Evolutionary conservation across 1,139 yeast species (phyloP).

Genomic region (Waltiozyma sp.): DNA sequence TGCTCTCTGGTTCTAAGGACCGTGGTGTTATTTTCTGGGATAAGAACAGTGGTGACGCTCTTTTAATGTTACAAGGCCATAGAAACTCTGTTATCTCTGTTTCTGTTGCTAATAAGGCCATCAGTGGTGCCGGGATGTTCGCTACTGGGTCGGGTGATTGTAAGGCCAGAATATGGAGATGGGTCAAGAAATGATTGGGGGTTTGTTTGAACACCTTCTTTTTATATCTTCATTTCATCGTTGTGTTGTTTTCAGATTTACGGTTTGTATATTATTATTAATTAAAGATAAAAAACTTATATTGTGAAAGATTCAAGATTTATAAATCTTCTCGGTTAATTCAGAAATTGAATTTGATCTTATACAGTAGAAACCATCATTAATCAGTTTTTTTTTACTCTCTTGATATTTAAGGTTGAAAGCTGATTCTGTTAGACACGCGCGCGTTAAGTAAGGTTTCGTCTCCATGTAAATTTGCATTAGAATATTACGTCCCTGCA

Average conservation of each 20-base stretch:
- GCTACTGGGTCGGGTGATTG: conserved; percentile 99
- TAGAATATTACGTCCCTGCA: too few species aligned
- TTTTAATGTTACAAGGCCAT: conserved; percentile 94
- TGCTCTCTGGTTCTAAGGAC: conserved; percentile 91
- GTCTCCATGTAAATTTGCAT: too few species aligned
- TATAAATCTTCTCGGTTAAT: too few species aligned
- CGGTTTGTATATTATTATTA: too few species aligned
- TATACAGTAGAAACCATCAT: too few species aligned
- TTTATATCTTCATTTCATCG: background rate
- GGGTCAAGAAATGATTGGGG: conserved; percentile 16
- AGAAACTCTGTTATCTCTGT: conserved; percentile 93
- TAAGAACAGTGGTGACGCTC: conserved; percentile 82
- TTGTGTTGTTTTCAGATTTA: background rate
- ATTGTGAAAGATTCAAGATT: too few species aligned
- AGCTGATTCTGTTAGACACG: too few species aligned
- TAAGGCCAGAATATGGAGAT: conserved; percentile 88
- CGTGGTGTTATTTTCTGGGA: conserved; percentile 98
- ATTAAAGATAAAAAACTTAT: too few species aligned
- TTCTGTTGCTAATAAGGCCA: conserved; percentile 72
- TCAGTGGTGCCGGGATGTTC: conserved; percentile 62
- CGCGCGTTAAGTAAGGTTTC: too few species aligned
- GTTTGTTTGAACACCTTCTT: background rate
- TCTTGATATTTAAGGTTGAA: too few species aligned
- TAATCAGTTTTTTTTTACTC: too few species aligned
- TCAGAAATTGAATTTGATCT: too few species aligned